These are phyloP conservation scores for Xylariaceae sp. DNA, from an alignment of 2,329 filamentous ascomycete species.

Conservation along the genomic window DNA sequence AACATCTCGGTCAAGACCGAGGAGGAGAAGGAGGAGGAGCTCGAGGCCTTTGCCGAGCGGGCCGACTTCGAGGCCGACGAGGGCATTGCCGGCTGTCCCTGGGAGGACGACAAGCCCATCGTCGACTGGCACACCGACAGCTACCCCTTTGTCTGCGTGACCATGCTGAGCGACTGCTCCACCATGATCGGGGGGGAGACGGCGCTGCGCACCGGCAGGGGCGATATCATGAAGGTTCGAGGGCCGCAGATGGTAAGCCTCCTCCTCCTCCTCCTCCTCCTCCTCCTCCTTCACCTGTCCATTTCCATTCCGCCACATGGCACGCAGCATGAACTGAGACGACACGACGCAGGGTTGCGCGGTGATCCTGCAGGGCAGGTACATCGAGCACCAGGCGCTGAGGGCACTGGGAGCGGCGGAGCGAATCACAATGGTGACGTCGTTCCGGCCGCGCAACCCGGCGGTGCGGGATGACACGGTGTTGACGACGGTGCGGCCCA, in stretches of 20 bases:
- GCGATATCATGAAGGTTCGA: slow-evolving; percentile 49
- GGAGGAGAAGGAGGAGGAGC: slow-evolving; percentile 34
- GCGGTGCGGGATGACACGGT: slow-evolving; percentile 51
- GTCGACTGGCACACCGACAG: slow-evolving; percentile 59
- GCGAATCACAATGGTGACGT: slow-evolving; percentile 59
- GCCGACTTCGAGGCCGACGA: slow-evolving; percentile 20
- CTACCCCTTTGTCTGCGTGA: slow-evolving; percentile 63
- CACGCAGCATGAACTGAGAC: slow-evolving; percentile 7
- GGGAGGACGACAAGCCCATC: slow-evolving; percentile 44
- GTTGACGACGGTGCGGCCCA: slow-evolving; percentile 50
- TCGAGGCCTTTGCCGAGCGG: slow-evolving; percentile 29
- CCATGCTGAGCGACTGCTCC: slow-evolving; percentile 57
- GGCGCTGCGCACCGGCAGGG: slow-evolving; percentile 45
- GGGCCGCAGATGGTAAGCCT: slow-evolving; percentile 51
- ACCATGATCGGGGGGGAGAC: slow-evolving; percentile 60
- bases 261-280: background rate
- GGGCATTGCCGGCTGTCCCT: slow-evolving; percentile 23
- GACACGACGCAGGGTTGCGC: slow-evolving; percentile 43
- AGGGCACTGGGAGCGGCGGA: slow-evolving; percentile 50
- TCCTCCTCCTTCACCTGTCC: slow-evolving; percentile 1
- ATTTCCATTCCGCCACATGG: slow-evolving; percentile 1
- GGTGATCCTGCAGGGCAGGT: slow-evolving; percentile 59
- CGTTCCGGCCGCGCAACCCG: slow-evolving; percentile 52
- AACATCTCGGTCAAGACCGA: slow-evolving; percentile 46
- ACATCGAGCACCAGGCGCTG: slow-evolving; percentile 58